Evolutionary conservation across 2,329 filamentous ascomycete species (phyloP), one percentile per base, ranked within the genome.

Genomic region (Parastagonospora avenae): DNA sequence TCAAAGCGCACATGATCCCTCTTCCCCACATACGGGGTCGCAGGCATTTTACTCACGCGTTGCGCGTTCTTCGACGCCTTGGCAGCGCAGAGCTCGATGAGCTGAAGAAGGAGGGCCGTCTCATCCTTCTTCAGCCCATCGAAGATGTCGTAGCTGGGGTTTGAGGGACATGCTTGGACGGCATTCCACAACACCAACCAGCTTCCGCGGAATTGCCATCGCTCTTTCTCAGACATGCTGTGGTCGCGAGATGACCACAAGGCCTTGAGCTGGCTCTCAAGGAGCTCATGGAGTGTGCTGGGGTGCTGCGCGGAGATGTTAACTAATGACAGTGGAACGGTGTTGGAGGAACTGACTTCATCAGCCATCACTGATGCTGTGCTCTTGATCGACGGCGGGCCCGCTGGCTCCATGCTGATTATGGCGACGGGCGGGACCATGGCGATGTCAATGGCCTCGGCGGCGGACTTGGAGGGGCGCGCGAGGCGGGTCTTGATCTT

Each of bases 131-230:
- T 36, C 8, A 33, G 32, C 12, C 32, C 15, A 12, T 46, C 32
- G 38, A 56, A 46, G 16, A 57, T 50, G n/a, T 47, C 44, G 37
- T 57, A 60, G 27, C 30, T 41, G 7, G 59, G 46, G 14, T 66
- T 60, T 2, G 53, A 61, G 1, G 53, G 41, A 16, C 51, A 64
- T 9, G 47, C 44, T 27, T 64, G 50, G 16, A 59, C 45, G 1
- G 55, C 54, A 37, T 53, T 54, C 16, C 53, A 27, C 2, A 67
- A 44, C 4, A 66, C 19, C 8, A 68, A 44, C 47, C 52, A 57
- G 37, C 58, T 54, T 27, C 62, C 63, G 6, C 56, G 57, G 44
- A 59, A 57, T n/a, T 38, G 37, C 57, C 57, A 64, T 4, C 60
- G 52, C 11, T 63, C 48, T 27, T 58, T 24, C 2, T 54, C 33